Evolutionary conservation across 2,329 filamentous ascomycete species (phyloP), one percentile per base, ranked within the genome.

Genomic region (Verticillium nonalfalfae): DNA sequence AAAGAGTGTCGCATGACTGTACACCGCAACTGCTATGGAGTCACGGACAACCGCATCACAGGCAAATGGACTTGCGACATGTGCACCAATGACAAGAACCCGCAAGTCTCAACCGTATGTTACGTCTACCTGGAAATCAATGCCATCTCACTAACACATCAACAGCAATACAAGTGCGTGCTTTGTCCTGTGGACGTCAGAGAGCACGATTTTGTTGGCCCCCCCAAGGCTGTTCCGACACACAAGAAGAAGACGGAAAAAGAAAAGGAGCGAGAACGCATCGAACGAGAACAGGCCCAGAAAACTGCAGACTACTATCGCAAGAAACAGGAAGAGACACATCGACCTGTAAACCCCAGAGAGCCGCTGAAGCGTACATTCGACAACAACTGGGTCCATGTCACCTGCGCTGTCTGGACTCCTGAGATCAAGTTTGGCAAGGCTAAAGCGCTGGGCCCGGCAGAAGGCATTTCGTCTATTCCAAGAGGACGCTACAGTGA

Each of bases 321-420:
- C 50, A 90, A 90, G 72, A 88, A 86, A 70, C 94, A 99, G 75
- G 86, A 91, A 70, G 90, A 94, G 63, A 86, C 89, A 68, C 92
- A 93, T 67, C 90, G 93, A 57, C 94, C 95, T 1, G 76, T 89
- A 39, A 85, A 91, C 66, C 95, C 95, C 33, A 86, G 95, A 57
- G 95, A 98, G 72, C 90, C 95, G 3, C 79, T 99, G 65, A 99
- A 99, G 77, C 87, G 91, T 57, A 99, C 95, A 0, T 91, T 90
- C 4, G 93, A 96, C 72, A 98, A 98, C 76, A 98, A 98, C 71
- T 99, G 95, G 95, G 91, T 97, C 15, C 95, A 99, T 72, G 92
- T 98, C 34, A 89, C 90, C 40, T 99, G 95, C 71, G 93, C 95
- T 1, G 81, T 97, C 18, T 98, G 91, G 87, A 93, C 90, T 11